These are phyloP conservation scores for Boletus sp. DNA, from an alignment of 1,284 basidiomycete species.

Conservation along the genomic window DNA sequence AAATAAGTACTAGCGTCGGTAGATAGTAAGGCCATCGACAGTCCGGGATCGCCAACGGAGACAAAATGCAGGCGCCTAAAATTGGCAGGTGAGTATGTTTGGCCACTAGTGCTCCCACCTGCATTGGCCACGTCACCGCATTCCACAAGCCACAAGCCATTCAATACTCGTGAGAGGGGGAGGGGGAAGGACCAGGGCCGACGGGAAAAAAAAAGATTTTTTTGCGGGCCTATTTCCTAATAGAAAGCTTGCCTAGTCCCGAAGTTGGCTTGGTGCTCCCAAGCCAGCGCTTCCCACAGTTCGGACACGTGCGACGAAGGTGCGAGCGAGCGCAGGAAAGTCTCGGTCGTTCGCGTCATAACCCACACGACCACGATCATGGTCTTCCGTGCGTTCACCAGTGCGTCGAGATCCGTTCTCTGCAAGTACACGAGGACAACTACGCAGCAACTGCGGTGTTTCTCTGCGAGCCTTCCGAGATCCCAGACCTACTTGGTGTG, in stretches of 20 bases:
- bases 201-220: not conserved
- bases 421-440: not conserved
- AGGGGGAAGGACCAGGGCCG: too few relatives aligned
- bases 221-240: not conserved
- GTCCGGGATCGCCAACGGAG: slow-evolving; percentile 1
- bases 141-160: too few relatives aligned
- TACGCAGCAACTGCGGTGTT: slow-evolving; percentile 12
- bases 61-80: not conserved
- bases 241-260: not conserved
- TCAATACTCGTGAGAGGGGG: too few relatives aligned
- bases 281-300: slow-evolving; percentile 1
- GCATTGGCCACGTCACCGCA: not conserved
- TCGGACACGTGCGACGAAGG: not conserved
- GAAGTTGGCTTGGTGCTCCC: not conserved
- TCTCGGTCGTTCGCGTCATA: not conserved
- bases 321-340: not conserved
- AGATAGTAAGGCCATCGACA: not conserved
- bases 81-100: slow-evolving; percentile 19
- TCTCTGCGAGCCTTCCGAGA: slow-evolving; percentile 12
- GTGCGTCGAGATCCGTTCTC: not conserved
- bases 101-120: not conserved
- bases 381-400: not conserved
- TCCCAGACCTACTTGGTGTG: slow-evolving; percentile 46
- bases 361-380: slow-evolving; percentile 4
- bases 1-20: not conserved